A percentile compares a stretch with the other conserved stretches of the same genome.
Conservation (phyloP, 306 rosid genomes). For the Quercus engelmannii region DNA sequence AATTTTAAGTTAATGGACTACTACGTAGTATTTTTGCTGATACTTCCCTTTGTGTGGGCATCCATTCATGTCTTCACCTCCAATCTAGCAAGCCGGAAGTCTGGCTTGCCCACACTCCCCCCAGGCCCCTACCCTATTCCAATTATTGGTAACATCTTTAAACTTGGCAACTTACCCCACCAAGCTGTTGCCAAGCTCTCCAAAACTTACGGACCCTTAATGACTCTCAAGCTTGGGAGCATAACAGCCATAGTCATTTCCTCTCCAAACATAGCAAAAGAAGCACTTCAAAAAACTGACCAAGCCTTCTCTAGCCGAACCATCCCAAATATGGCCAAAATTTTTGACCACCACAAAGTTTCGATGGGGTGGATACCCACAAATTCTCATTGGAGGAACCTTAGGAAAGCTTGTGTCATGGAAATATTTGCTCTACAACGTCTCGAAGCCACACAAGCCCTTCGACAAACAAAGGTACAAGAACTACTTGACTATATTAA, state of each 20-base stretch:
- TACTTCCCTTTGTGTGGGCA: no score
- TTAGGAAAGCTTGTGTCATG: slow-evolving; percentile 9
- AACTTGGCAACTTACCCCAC: slow-evolving; percentile 35
- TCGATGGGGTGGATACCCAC: slow-evolving; percentile 32
- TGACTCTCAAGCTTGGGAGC: slow-evolving; percentile 31
- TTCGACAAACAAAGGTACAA: slow-evolving; percentile 20
- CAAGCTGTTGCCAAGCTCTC: slow-evolving; percentile 28
- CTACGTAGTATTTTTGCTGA: no score
- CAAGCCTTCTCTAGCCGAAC: slow-evolving; percentile 25
- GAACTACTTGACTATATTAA: slow-evolving; percentile 8
- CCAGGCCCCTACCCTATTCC: slow-evolving; percentile 34
- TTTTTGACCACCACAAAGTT: slow-evolving; percentile 7
- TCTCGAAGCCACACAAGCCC: slow-evolving; percentile 30
- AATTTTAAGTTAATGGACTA: no score
- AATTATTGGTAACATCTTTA: slow-evolving; percentile 26
- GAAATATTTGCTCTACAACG: slow-evolving; percentile 21
- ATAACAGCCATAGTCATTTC: slow-evolving; percentile 30
- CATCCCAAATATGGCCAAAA: slow-evolving; percentile 6
- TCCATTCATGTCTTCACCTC: no score
- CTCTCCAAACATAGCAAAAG: slow-evolving; percentile 20
- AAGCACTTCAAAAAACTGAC: slow-evolving; percentile 25
- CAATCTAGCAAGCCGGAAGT: no score
- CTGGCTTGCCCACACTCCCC: slow-evolving; percentile 11
- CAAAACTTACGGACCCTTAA: slow-evolving; percentile 27
- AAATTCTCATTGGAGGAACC: not conserved